Conservation (phyloP, 352 stramenopile genomes). For the Globisporangium polare region DNA sequence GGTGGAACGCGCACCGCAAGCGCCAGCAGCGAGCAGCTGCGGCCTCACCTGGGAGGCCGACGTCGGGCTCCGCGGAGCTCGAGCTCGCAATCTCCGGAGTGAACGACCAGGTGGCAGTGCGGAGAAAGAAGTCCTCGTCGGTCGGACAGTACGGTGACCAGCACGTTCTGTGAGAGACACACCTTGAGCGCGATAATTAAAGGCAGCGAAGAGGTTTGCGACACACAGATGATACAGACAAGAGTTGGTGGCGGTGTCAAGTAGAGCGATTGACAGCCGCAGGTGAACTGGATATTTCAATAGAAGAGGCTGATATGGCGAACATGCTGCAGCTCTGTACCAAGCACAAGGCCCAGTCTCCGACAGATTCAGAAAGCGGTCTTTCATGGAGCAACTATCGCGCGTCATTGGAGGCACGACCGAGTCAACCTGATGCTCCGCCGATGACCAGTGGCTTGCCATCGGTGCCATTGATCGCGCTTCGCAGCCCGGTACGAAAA, state of each 20-base stretch:
- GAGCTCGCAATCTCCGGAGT: not conserved
- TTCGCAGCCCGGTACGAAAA: not conserved
- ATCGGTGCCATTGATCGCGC: not conserved
- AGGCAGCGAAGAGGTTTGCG: not conserved
- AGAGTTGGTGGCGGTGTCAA: not conserved
- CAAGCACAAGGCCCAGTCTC: not conserved
- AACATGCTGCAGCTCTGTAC: not conserved
- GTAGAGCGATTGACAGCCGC: constrained; percentile 32
- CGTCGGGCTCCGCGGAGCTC: constrained; percentile 4
- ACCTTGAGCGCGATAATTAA: no score
- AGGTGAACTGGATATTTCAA: constrained; percentile 1
- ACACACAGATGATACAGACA: not conserved
- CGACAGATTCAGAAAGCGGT: no score
- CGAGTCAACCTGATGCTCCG: not conserved
- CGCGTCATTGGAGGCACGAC: no score
- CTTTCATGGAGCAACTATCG: no score
- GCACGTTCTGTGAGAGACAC: constrained; percentile 12
- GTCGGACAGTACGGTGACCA: constrained; percentile 15
- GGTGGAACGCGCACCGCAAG: constrained; percentile 15
- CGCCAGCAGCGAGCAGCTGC: constrained; percentile 8
- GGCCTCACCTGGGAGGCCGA: not conserved
- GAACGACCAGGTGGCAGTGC: constrained; percentile 1
- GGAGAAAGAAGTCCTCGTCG: constrained; percentile 17
- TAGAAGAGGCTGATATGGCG: not conserved
- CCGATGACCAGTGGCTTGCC: not conserved